Evolutionary conservation across 2,329 filamentous ascomycete genomes (phyloP).

Genomic region (Gliomastix tumulicola): DNA sequence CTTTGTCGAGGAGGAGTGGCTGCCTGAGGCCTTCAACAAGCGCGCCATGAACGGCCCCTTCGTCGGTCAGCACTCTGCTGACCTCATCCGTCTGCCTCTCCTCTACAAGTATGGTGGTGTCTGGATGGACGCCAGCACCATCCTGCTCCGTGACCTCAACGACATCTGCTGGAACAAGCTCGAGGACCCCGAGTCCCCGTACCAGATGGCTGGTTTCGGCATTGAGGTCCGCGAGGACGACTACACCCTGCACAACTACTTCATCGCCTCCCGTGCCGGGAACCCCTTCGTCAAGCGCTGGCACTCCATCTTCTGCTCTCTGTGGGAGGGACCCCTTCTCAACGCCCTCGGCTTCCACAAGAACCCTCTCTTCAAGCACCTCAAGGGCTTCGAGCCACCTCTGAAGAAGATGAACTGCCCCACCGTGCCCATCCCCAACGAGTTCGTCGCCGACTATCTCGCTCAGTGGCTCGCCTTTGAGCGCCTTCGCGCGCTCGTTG

Average conservation of each 20-base stretch:
- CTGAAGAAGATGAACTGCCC: too few species aligned
- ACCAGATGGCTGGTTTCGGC: conserved; percentile 13
- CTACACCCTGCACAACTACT: conserved; percentile 28
- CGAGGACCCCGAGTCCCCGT: conserved; percentile 22
- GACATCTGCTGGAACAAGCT: conserved; percentile 33
- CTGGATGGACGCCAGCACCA: conserved; percentile 34
- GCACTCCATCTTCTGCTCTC: conserved; percentile 25
- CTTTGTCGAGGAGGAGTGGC: conserved; percentile 22
- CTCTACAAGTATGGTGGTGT: conserved; percentile 32
- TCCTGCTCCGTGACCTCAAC: conserved; percentile 31
- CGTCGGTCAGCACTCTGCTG: conserved; percentile 34
- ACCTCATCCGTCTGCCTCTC: conserved; percentile 35
- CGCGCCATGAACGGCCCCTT: conserved; percentile 34
- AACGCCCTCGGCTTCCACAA: conserved; percentile 20
- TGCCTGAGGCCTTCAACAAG: conserved; percentile 32
- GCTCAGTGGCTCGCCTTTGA: conserved; percentile 19
- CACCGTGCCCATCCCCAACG: conserved; percentile 9
- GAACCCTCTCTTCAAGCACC: conserved; percentile 14
- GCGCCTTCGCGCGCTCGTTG: conserved; percentile 23
- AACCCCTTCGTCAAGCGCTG: conserved; percentile 35
- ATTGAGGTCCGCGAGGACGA: conserved; percentile 2
- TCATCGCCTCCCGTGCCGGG: conserved; percentile 31
- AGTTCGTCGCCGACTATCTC: conserved; percentile 18
- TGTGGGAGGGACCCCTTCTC: conserved; percentile 25
- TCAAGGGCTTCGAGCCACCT: conserved; percentile 7